These are phyloP conservation scores for Russula vinacea DNA, from an alignment of 768 basidiomycete genomes.

Conservation along the genomic window DNA sequence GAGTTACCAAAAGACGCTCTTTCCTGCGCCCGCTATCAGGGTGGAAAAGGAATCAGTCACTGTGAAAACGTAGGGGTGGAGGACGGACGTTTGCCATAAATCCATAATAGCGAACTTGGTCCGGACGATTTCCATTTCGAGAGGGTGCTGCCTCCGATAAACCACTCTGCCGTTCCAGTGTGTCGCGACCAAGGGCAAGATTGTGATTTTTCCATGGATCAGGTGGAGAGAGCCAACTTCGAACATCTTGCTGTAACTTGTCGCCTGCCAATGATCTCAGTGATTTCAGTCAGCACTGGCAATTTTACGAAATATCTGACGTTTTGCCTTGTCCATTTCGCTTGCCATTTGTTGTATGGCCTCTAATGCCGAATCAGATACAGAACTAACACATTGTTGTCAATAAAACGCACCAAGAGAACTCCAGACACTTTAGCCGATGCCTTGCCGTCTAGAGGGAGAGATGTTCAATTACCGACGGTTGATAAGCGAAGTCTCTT, in stretches of 20 bases:
- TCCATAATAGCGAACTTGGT: no score
- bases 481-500: background rate
- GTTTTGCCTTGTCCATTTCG: background rate
- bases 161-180: background rate
- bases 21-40: background rate
- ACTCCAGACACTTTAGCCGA: background rate
- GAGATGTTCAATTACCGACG: background rate
- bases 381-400: no score
- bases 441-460: background rate
- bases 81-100: background rate
- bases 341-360: background rate
- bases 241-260: background rate
- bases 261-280: no score
- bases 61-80: no score
- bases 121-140: constrained; percentile 1
- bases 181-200: background rate
- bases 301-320: no score
- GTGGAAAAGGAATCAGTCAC: background rate
- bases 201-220: constrained; percentile 5
- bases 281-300: no score
- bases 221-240: background rate
- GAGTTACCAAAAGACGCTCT: background rate
- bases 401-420: background rate
- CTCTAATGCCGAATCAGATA: background rate
- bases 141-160: background rate